Evolutionary conservation across 257 asterid species (phyloP).

Genomic region (Rubia yunnanensis): DNA sequence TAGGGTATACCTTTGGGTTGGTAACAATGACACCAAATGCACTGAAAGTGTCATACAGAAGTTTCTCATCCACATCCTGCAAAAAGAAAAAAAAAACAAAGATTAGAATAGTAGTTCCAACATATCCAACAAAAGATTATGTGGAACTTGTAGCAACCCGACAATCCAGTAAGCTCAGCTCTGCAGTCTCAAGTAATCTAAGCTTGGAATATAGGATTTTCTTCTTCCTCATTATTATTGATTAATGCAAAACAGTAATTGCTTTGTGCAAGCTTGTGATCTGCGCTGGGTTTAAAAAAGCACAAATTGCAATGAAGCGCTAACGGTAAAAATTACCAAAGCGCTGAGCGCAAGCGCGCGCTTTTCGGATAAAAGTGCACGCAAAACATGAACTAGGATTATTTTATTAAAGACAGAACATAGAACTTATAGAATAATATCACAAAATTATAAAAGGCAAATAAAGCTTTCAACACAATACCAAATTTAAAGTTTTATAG

Average conservation of each 20-base stretch:
- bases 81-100: conserved; percentile 9
- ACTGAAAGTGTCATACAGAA: conserved; percentile 84
- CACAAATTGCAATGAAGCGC: no score
- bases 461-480: no score
- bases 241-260: not conserved
- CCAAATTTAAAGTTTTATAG: no score
- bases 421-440: no score
- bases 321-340: no score
- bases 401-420: no score
- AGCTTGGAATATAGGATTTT: not conserved
- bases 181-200: not conserved
- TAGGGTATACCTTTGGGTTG: conserved; percentile 66
- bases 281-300: no score
- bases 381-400: no score
- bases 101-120: conserved; percentile 1
- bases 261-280: not conserved
- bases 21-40: conserved; percentile 95
- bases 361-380: no score
- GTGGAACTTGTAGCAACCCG: not conserved
- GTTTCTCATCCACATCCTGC: conserved; percentile 98
- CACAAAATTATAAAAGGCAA: no score
- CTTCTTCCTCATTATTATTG: not conserved
- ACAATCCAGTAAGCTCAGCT: not conserved
- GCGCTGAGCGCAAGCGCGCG: no score
- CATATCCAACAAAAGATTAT: not conserved